Evolutionary conservation across 192 early-diverging fungal genomes (phyloP), one percentile per base, ranked within the genome.

Genomic region (Dissophora ornata): DNA sequence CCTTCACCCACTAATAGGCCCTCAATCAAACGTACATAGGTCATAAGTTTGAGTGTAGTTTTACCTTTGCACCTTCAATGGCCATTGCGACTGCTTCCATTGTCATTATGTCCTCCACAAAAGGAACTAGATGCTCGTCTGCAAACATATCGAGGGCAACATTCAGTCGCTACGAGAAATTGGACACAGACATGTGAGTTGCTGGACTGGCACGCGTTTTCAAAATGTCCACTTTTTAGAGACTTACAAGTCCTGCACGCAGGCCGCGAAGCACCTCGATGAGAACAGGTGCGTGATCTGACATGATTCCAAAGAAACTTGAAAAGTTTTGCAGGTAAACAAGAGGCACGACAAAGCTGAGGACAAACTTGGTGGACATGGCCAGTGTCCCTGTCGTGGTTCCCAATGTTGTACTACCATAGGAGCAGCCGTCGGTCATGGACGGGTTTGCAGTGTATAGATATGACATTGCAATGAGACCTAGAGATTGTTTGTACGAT

Each of bases 21-120:
- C n/a, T n/a, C n/a, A n/a, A n/a, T n/a, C n/a, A n/a, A n/a, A n/a
- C n/a, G n/a, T n/a, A n/a, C n/a, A n/a, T n/a, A n/a, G n/a, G n/a
- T n/a, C n/a, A n/a, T n/a, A n/a, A n/a, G n/a, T n/a, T n/a, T n/a
- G n/a, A n/a, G n/a, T n/a, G n/a, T n/a, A n/a, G n/a, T n/a, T 32
- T 47, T 77, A 85, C 84, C 73, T 86, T 86, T 12, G 81, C 57
- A 21, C 82, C 83, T 19, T 86, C 84, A 19, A 75, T 67, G 12
- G 84, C 82, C 58, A 86, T 75, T 8, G 80, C 83, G 5, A 83
- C 82, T 19, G 84, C 83, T 33, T 86, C 84, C 61, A 86, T 69
- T 16, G 83, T 81, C 84, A 83, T 86, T 15, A 86, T 67, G 21
- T 79, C 74, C 40, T 80, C 79, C 7, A 86, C 79, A 71, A 86